Conservation (phyloP, 1,284 basidiomycete genomes). For the Sanghuangporus baumii region DNA sequence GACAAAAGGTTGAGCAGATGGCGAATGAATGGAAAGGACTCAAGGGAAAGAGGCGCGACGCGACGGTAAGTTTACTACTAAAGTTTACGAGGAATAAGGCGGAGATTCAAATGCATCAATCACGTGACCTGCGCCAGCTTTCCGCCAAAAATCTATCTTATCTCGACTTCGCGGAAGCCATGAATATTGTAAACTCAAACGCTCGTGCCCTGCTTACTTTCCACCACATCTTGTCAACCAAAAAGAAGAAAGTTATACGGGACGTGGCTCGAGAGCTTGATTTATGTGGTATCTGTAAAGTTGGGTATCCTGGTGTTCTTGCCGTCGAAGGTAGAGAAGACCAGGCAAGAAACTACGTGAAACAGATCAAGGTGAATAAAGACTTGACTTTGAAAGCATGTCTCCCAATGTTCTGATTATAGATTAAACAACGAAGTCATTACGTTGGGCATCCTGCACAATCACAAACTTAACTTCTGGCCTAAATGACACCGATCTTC, state of each 20-base stretch:
- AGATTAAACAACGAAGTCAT: not conserved
- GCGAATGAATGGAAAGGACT: too few species aligned
- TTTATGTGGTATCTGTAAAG: conserved; percentile 15
- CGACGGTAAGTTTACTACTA: too few species aligned
- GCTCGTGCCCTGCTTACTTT: conserved; percentile 14
- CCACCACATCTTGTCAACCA: conserved; percentile 15
- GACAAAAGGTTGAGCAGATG: too few species aligned
- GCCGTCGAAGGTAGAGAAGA: conserved; percentile 15
- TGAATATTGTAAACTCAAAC: not conserved
- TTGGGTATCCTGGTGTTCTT: conserved; percentile 15
- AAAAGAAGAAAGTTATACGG: conserved; percentile 10
- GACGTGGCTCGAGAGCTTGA: conserved; percentile 1
- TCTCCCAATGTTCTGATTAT: not conserved
- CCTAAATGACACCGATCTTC: not conserved
- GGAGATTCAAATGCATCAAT: not conserved
- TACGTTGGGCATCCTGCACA: conserved; percentile 17
- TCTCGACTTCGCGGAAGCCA: not conserved
- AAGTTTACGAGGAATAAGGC: too few species aligned
- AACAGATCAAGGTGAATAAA: conserved; percentile 13
- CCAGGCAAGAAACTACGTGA: conserved; percentile 6
- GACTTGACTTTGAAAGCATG: not conserved
- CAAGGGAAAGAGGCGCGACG: too few species aligned
- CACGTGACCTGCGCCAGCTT: not conserved
- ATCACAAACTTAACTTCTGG: not conserved
- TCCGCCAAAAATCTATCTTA: not conserved